phyloP scores from a whole-genome alignment of 208 protist species.

The Crithidia expoeki region DNA sequence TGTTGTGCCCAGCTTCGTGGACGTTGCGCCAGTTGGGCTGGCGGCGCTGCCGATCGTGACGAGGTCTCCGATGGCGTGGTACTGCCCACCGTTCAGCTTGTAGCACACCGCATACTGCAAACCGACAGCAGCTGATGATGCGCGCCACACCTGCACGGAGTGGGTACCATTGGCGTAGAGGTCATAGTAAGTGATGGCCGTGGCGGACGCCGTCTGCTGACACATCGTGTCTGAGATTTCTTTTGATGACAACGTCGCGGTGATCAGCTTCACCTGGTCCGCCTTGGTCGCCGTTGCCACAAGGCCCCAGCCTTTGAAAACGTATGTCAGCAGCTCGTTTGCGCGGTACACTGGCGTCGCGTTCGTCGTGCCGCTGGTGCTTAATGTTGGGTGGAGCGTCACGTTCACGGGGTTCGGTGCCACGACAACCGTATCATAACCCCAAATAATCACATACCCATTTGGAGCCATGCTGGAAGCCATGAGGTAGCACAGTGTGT shows the following conservation, averaged over 20 bases:
- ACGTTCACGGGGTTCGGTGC: constrained; percentile 58
- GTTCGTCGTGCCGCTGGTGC: not conserved
- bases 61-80: constrained; percentile 53
- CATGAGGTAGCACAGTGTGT: constrained; percentile 77
- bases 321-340: constrained; percentile 59
- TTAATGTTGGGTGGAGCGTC: constrained; percentile 35
- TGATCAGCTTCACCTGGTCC: constrained; percentile 68
- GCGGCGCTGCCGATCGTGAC: constrained; percentile 40
- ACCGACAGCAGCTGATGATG: constrained; percentile 19
- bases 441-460: constrained; percentile 64
- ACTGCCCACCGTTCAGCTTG: constrained; percentile 86
- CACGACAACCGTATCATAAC: constrained; percentile 66
- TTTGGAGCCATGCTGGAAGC: constrained; percentile 29
- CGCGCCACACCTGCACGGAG: constrained; percentile 57
- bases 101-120: constrained; percentile 81
- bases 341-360: constrained; percentile 15
- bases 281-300: constrained; percentile 35
- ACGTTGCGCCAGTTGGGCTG: constrained; percentile 51
- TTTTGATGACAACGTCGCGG: constrained; percentile 15
- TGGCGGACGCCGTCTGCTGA: constrained; percentile 21
- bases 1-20: constrained; percentile 29
- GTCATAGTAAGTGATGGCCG: constrained; percentile 37
- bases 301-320: constrained; percentile 84
- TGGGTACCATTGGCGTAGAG: constrained; percentile 79
- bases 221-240: constrained; percentile 36